Conservation (phyloP, 176 grass and related monocot genomes). For the Thalia dealbata region DNA sequence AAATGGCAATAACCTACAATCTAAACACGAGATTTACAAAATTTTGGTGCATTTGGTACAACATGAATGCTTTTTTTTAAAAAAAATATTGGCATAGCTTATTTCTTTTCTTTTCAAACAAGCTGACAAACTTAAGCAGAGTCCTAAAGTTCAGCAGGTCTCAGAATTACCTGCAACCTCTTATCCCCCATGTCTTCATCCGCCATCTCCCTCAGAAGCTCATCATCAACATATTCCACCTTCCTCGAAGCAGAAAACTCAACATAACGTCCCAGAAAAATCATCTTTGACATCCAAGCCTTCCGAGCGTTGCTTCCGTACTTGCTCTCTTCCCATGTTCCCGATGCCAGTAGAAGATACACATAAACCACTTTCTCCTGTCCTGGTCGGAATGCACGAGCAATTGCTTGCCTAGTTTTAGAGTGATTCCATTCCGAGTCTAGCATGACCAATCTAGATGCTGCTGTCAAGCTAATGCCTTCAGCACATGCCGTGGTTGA, state of each 20-base stretch:
- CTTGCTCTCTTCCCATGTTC: constrained; percentile 82
- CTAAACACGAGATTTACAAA: too few species aligned
- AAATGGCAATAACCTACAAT: too few species aligned
- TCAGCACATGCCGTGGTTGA: constrained; percentile 90
- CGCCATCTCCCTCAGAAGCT: constrained; percentile 57
- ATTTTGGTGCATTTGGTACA: too few species aligned
- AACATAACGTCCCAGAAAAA: constrained; percentile 43
- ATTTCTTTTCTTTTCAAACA: too few species aligned
- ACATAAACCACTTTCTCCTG: constrained; percentile 77
- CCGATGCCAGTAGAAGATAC: constrained; percentile 59
- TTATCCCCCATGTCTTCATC: constrained; percentile 49
- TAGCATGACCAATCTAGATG: constrained; percentile 73
- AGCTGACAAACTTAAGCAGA: not conserved
- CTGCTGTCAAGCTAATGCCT: constrained; percentile 81
- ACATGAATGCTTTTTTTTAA: too few species aligned
- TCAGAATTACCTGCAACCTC: not conserved
- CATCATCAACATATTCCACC: constrained; percentile 38
- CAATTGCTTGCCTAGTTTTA: constrained; percentile 86
- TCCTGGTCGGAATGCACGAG: constrained; percentile 68
- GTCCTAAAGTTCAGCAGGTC: not conserved
- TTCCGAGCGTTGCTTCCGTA: constrained; percentile 64
- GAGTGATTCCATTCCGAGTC: constrained; percentile 98
- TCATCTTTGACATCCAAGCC: constrained; percentile 71
- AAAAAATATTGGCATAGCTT: too few species aligned
- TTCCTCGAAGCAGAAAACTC: constrained; percentile 16